phyloP scores from a whole-genome alignment of 495 filamentous ascomycete species.

The Aspergillus ellipticus region DNA sequence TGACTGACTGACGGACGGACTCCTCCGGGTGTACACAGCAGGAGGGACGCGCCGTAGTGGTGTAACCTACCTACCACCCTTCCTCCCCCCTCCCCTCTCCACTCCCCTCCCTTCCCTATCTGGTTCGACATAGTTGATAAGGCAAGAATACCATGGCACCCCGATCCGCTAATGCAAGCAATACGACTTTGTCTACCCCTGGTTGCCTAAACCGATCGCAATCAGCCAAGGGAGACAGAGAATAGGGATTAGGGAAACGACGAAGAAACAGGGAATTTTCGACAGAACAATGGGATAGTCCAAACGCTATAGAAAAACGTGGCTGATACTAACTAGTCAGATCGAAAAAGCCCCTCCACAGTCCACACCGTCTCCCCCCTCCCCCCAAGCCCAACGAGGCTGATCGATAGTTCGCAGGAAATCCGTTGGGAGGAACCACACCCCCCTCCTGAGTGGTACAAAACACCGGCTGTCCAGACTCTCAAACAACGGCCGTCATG shows the following conservation, averaged over 20 bases:
- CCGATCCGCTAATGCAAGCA: background rate
- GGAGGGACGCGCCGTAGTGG: too few species aligned
- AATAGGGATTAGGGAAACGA: background rate
- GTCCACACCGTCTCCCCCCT: too few species aligned
- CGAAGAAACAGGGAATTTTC: background rate
- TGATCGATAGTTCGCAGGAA: background rate
- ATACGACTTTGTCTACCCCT: background rate
- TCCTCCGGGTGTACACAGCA: too few species aligned
- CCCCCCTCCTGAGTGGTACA: background rate
- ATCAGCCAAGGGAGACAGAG: background rate
- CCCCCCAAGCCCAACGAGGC: background rate
- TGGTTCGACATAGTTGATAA: background rate
- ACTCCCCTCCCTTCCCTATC: background rate
- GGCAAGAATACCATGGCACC: background rate
- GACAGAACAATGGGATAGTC: too few species aligned
- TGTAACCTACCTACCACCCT: too few species aligned
- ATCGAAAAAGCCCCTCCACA: background rate
- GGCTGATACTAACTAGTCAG: background rate
- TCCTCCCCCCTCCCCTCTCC: too few species aligned
- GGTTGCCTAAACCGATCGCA: background rate
- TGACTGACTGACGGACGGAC: too few species aligned
- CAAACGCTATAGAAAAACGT: background rate
- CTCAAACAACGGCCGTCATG: conserved; percentile 14
- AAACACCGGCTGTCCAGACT: background rate
- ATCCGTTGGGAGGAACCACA: too few species aligned